Evolutionary conservation across 441 rosid genomes (phyloP).

Genomic region (Populus hybrid): DNA sequence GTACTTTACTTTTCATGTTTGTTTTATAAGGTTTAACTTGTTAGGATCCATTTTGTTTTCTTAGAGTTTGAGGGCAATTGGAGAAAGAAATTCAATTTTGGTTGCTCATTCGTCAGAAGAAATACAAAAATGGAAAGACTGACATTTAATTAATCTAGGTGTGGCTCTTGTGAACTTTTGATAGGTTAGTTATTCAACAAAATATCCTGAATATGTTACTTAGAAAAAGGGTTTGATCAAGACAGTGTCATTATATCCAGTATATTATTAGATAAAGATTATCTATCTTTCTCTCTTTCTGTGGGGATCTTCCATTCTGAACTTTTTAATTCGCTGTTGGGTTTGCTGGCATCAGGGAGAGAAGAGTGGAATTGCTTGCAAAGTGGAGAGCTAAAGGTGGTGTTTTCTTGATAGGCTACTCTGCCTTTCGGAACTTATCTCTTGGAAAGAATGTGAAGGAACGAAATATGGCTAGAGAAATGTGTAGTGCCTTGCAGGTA

Average conservation of each 20-base stretch:
- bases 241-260: not conserved
- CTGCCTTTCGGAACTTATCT: slow-evolving; percentile 90
- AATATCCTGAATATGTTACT: not conserved
- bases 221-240: not conserved
- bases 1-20: not conserved
- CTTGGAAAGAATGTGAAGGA: slow-evolving; percentile 91
- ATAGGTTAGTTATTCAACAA: not conserved
- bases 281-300: not conserved
- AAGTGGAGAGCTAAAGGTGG: slow-evolving; percentile 99
- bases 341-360: slow-evolving; percentile 53
- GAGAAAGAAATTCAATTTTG: not conserved
- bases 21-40: not conserved
- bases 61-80: not conserved
- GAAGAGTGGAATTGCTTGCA: slow-evolving; percentile 71
- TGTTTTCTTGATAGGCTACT: slow-evolving; percentile 83
- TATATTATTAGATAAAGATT: not conserved
- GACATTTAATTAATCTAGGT: not conserved
- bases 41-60: not conserved
- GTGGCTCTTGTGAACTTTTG: not conserved
- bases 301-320: not conserved
- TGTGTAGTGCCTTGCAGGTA: slow-evolving; percentile 88
- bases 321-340: not conserved
- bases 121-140: not conserved
- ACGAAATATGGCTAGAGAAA: slow-evolving; percentile 62
- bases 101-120: not conserved